These are phyloP conservation scores for Pseudocercospora vitis DNA, from an alignment of 2,329 filamentous ascomycete species.

Conservation along the genomic window DNA sequence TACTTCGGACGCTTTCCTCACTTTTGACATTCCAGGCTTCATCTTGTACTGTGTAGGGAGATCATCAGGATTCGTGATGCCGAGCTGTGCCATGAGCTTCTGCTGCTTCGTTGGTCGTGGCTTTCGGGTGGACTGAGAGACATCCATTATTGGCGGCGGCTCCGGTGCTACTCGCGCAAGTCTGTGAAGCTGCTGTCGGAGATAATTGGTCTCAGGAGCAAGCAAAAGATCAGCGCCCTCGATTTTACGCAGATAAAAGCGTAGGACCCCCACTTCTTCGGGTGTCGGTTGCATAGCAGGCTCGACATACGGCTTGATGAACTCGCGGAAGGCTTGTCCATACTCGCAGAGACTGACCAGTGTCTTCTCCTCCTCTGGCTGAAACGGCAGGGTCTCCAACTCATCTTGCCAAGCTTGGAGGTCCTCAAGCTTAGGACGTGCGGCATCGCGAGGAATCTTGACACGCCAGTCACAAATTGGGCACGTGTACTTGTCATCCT, in stretches of 20 bases:
- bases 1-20: conserved; percentile 56
- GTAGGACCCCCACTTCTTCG: conserved; percentile 82
- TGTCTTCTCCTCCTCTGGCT: conserved; percentile 89
- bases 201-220: conserved; percentile 93
- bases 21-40: conserved; percentile 72
- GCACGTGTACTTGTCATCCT: conserved; percentile 97
- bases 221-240: conserved; percentile 94
- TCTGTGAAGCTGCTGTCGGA: conserved; percentile 91
- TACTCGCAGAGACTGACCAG: conserved; percentile 83
- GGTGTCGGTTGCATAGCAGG: conserved; percentile 71
- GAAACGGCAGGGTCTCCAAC: conserved; percentile 73
- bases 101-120: conserved; percentile 95
- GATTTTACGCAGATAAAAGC: conserved; percentile 95
- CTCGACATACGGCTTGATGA: conserved; percentile 77
- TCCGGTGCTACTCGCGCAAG: conserved; percentile 88
- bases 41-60: conserved; percentile 78
- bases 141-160: conserved; percentile 79
- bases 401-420: conserved; percentile 81
- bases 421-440: conserved; percentile 91
- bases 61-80: conserved; percentile 86
- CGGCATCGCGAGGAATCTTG: conserved; percentile 93
- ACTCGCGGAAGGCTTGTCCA: conserved; percentile 79
- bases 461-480: conserved; percentile 97
- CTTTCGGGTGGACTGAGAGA: conserved; percentile 89
- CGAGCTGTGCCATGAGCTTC: conserved; percentile 85